Conservation (phyloP, 305 asterid species). For the Fraxinus dipetala region DNA sequence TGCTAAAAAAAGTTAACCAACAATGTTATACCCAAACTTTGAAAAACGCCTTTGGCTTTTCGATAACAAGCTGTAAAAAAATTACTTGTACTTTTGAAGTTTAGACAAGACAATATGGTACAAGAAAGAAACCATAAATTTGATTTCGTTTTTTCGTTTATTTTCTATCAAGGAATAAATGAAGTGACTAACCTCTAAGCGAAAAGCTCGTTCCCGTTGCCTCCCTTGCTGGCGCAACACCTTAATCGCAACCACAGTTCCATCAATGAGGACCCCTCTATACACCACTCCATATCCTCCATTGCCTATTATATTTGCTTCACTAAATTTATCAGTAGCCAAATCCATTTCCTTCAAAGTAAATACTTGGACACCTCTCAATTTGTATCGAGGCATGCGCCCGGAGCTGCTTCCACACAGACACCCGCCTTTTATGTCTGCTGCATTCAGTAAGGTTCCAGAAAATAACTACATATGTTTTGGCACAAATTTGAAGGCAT, state of each 20-base stretch:
- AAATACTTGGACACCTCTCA: constrained; percentile 43
- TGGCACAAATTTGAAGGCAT: background rate
- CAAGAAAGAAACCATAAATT: background rate
- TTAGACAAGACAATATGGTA: background rate
- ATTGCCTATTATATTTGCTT: constrained; percentile 37
- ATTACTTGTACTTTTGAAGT: background rate
- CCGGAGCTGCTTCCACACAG: constrained; percentile 27
- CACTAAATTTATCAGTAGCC: constrained; percentile 36
- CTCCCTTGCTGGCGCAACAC: constrained; percentile 41
- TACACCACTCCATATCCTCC: constrained; percentile 49
- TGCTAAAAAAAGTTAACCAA: too few relatives aligned
- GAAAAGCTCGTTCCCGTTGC: constrained; percentile 45
- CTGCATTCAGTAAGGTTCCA: background rate
- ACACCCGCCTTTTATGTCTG: constrained; percentile 38
- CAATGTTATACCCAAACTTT: background rate
- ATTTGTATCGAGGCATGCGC: constrained; percentile 20
- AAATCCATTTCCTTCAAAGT: constrained; percentile 41
- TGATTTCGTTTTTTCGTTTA: background rate
- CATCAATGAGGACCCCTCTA: constrained; percentile 40
- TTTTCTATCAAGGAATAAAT: too few relatives aligned
- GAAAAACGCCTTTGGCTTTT: background rate
- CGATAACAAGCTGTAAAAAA: background rate
- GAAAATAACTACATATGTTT: background rate
- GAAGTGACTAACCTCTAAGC: constrained; percentile 36
- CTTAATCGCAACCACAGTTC: constrained; percentile 44